Evolutionary conservation across 176 grass and related monocot species (phyloP), one percentile per base, ranked within the genome.

Genomic region (Pontederia paniculata): DNA sequence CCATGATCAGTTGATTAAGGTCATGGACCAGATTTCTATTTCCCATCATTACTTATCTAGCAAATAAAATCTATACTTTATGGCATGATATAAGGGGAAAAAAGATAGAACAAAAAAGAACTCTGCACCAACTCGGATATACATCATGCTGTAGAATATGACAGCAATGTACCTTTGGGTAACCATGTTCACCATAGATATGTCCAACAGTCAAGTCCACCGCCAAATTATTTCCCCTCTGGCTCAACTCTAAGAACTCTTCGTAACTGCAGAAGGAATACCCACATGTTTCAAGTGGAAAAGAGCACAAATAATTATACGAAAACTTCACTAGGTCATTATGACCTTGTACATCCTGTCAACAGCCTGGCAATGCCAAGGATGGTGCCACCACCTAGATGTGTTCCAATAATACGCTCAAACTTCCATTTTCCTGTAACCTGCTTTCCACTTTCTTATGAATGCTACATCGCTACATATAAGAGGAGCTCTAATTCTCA

Each of bases 161-260:
- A 17, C 19, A 23, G 23, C 43, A 23, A 11, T 52, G 28, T 84
- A 97, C 93, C 93, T 97, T 88, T 41, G 84, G 77, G 61, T 97
- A 97, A 75, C 93, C 93, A 1, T 77, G 65, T 62, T 84, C 86
- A 13, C 93, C 93, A 74, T 97, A 97, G 52, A 97, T 97, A 68
- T 97, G 83, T 17, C 93, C 93, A 65, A 97, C 93, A 54, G 93
- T 90, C 52, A 97, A 83, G 77, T 97, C 93, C 13, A 97, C 80
- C 18, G 86, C 62, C 51, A 97, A 63, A 84, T 90, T 97, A 81
- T 90, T 81, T 23, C 86, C 93, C 45, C 70, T 79, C 77, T 81
- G 80, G 74, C 83, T 88, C 69, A 97, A 79, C 72, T 88, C 86
- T 71, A 97, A 78, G 46, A 97, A 81, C 79, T 97, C 79, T 74